Percentiles rank a stretch among this genome's conserved stretches.
These are phyloP conservation scores for Polytrichum formosum DNA, from an alignment of 225 moss, liverwort and hornwort species.

Conservation along the genomic window DNA sequence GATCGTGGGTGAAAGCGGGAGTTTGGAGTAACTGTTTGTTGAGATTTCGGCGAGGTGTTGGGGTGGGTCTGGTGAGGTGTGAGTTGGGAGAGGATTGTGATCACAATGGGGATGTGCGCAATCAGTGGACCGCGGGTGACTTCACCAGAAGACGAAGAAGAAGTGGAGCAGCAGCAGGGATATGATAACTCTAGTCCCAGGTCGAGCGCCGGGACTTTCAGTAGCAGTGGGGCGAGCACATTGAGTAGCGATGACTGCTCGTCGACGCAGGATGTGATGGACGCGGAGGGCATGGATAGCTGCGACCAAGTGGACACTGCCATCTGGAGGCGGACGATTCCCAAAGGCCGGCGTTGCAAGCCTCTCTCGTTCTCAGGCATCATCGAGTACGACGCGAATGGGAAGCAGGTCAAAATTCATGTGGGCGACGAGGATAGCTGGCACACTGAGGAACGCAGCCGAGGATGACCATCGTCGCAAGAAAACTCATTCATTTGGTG, in stretches of 20 bases:
- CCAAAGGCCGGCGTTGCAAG: conserved; percentile 29
- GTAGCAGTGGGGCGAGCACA: too few species aligned
- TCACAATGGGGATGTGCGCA: conserved; percentile 1
- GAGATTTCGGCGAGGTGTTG: too few species aligned
- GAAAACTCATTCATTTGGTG: too few species aligned
- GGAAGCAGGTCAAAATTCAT: conserved; percentile 18
- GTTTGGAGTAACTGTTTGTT: too few species aligned
- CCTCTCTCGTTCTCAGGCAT: conserved; percentile 39
- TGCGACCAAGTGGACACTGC: conserved; percentile 24
- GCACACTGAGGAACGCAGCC: too few species aligned
- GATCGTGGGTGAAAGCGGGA: too few species aligned
- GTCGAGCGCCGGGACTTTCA: too few species aligned
- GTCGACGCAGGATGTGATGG: conserved; percentile 25
- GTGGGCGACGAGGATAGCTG: conserved; percentile 4
- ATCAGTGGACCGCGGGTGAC: neutral
- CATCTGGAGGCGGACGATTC: conserved; percentile 39
- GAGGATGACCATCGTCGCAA: too few species aligned
- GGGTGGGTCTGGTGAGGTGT: neutral
- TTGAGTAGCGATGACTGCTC: conserved; percentile 14
- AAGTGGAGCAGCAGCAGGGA: neutral
- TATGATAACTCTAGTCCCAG: too few species aligned
- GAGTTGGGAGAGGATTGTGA: neutral
- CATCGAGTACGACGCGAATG: conserved; percentile 37
- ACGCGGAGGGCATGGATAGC: conserved; percentile 16
- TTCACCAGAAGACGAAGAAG: neutral